These are phyloP conservation scores for Cucumis melo DNA, from an alignment of 306 rosid genomes.

Conservation along the genomic window DNA sequence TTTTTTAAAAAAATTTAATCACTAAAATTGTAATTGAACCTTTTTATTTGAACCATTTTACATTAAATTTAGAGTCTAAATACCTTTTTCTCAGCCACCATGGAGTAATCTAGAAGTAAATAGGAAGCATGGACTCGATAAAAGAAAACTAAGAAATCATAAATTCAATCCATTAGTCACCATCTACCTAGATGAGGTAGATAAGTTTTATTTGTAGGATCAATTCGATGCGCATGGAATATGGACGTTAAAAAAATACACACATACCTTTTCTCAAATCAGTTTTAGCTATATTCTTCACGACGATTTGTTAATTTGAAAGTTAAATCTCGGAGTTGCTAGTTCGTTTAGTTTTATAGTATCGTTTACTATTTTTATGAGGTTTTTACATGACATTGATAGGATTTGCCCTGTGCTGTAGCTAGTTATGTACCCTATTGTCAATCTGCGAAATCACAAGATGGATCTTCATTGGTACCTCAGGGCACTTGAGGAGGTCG, in stretches of 20 bases:
- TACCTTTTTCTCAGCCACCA: neutral
- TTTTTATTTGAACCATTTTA: neutral
- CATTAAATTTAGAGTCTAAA: neutral
- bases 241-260: too few species aligned
- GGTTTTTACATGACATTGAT: neutral
- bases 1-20: too few species aligned
- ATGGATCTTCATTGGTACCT: constrained; percentile 92
- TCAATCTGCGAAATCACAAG: constrained; percentile 70
- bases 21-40: too few species aligned
- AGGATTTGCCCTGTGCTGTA: constrained; percentile 20
- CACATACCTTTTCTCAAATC: too few species aligned
- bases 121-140: too few species aligned
- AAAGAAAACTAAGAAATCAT: too few species aligned
- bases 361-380: neutral
- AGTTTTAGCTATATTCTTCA: neutral
- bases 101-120: too few species aligned
- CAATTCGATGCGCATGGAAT: too few species aligned
- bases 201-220: too few species aligned
- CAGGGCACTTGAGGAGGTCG: constrained; percentile 67
- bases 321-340: neutral
- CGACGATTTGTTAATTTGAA: too few species aligned
- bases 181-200: too few species aligned
- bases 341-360: neutral
- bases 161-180: too few species aligned
- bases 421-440: constrained; percentile 78